Base-by-base conservation (phyloP, 2,329 filamentous ascomycete genomes). In the Diplocarpon rosae region DNA sequence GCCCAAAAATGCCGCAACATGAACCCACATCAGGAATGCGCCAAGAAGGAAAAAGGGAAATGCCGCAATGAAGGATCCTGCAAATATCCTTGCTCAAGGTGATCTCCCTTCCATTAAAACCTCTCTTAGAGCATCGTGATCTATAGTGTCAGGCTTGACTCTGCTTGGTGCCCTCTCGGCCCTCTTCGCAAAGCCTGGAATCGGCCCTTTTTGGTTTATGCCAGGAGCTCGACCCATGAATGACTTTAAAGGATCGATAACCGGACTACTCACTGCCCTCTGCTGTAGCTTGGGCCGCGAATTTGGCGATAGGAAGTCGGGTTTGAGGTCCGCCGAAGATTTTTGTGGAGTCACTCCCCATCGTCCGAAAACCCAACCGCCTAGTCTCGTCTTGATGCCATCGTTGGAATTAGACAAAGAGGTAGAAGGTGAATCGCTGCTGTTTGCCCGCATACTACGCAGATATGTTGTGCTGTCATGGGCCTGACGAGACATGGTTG, bases 121-220 rank as follows among this genome's bases (percentile, higher is more conserved):
- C 39, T 62, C 59, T 14, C 45, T 50, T 37, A 63, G 39, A 9
- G 59, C 59, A 30, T 61, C 59, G 30, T 48, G 49, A 46, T 62
- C 58, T 2, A 62, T 53, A 2, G 40, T 37, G 9, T 49, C 50
- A 2, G 59, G 47, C n/a, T 39, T 51, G 3, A 61, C 59, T 33
- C 54, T 52, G 36, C 56, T 57, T 6, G 61, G 59, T 20, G 55
- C 53, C 30, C 49, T 57, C n/a, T 56, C 55, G 1, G 32, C 35
- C 44, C 75, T 69, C 20, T 76, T 70, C 10, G 52, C 40, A 52
- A 90, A 83, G 0, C 85, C 85, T 0, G 83, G 76, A 35, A 92
- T 81, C 0, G 77, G 71, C 0, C 85, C 85, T 1, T 76, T 72
- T 59, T 90, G 85, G 56, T 92, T 92, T 59, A 92, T 86, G 0